Evolutionary conservation across 2,329 filamentous ascomycete species (phyloP).

Genomic region (Xylaria sp.): DNA sequence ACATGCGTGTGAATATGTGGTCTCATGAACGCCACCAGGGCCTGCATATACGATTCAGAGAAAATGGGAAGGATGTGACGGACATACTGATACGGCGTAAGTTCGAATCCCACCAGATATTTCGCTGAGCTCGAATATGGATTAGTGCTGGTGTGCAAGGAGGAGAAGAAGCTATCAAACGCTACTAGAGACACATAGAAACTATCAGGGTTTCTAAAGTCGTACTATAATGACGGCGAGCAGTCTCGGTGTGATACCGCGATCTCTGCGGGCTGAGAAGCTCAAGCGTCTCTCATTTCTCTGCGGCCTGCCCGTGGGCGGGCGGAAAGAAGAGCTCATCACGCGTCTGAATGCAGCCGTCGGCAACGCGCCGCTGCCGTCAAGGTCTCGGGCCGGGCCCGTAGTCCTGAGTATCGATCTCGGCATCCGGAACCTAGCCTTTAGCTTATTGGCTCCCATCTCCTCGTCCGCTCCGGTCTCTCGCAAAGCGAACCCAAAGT

Average conservation of each 20-base stretch:
- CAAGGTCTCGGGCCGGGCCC: constrained; percentile 21
- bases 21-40: background rate
- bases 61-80: background rate
- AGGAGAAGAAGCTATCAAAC: background rate
- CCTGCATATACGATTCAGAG: background rate
- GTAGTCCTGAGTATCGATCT: constrained; percentile 82
- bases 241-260: constrained; percentile 4
- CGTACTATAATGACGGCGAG: constrained; percentile 9
- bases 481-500: constrained; percentile 2
- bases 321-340: constrained; percentile 67
- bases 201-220: background rate
- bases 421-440: constrained; percentile 84
- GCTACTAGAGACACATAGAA: background rate
- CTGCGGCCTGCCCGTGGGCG: constrained; percentile 68
- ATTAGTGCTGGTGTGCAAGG: constrained; percentile 2
- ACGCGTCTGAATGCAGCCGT: constrained; percentile 57
- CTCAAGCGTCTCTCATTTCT: constrained; percentile 68
- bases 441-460: constrained; percentile 64
- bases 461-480: background rate
- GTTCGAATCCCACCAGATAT: background rate
- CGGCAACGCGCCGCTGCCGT: background rate
- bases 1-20: background rate
- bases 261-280: constrained; percentile 57
- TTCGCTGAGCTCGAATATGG: background rate
- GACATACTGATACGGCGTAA: background rate